Conservation (phyloP, 352 stramenopile genomes). For the Pythium dissimile region DNA sequence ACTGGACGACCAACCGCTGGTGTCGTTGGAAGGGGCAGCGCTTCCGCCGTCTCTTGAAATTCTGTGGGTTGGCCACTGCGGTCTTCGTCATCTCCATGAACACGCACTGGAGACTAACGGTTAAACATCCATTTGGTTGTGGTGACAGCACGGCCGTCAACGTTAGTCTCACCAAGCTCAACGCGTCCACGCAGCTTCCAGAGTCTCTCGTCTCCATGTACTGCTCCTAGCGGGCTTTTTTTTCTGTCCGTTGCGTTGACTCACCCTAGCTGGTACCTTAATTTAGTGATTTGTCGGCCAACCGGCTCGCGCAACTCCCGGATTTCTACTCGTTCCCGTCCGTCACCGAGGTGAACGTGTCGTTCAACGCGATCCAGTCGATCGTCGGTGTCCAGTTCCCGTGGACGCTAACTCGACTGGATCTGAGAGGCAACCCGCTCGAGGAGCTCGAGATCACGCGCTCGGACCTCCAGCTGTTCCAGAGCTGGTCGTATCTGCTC, state of each 20-base stretch:
- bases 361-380: slow-evolving; percentile 6
- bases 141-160: background rate
- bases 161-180: slow-evolving; percentile 7
- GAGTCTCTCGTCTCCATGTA: slow-evolving; percentile 3
- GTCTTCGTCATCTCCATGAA: too few relatives aligned
- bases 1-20: slow-evolving; percentile 7
- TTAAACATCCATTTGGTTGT: background rate
- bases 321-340: slow-evolving; percentile 12
- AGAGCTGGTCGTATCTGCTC: slow-evolving; percentile 3
- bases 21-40: slow-evolving; percentile 2
- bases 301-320: slow-evolving; percentile 8
- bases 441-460: slow-evolving; percentile 15
- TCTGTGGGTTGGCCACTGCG: background rate
- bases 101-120: too few relatives aligned
- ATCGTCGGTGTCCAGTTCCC: slow-evolving; percentile 18
- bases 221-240: background rate
- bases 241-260: background rate
- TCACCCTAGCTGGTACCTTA: background rate
- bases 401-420: slow-evolving; percentile 22
- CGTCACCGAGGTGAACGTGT: slow-evolving; percentile 12
- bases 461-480: slow-evolving; percentile 14
- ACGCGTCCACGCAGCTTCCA: slow-evolving; percentile 5
- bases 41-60: slow-evolving; percentile 9
- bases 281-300: slow-evolving; percentile 11
- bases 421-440: slow-evolving; percentile 11